Evolutionary conservation across 2,329 filamentous ascomycete species (phyloP), one percentile per base, ranked within the genome.

Genomic region (Fusarium sp.): DNA sequence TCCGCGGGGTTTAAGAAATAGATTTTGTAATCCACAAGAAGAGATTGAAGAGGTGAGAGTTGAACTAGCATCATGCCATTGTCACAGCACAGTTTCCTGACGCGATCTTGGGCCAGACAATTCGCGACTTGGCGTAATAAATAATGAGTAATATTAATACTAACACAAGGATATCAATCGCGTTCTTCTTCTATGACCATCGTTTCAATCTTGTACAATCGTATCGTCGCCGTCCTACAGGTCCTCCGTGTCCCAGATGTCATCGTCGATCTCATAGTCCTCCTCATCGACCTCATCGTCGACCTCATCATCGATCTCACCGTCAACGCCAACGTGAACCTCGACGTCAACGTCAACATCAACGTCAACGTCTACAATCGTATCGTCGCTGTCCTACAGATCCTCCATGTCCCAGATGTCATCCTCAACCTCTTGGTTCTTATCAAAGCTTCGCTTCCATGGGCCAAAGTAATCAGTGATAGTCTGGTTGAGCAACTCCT

Each of bases 401-500:
- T 84, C 83, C 51, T 77, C 77, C 12, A 75, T 67, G 28, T 71
- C 69, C 53, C 41, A 18, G 28, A 48, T 13, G 66, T 52, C 12
- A 30, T 30, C 53, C 75, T 48, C 31, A 53, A n/a, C 30, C 10
- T 23, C 8, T 11, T 18, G 13, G 28, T 21, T 44, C 19, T 70
- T 75, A 6, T 52, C 48, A 48, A 82, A 83, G 44, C 72, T 77
- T 74, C 79, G 81, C 58, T 80, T 80, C 58, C 78, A 77, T 0
- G 85, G 85, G 5, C 90, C 89, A 75, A 91, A 91, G 74, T 89
- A 93, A 71, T 88, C 85, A 52, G 79, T 79, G 74, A 97, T 93
- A 5, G 89, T 86, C 49, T 88, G 84, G 63, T 82, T 86, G 75
- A 98, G 78, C 30, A 90, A 79, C 72, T 91, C 83, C 13, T 93